phyloP scores from a whole-genome alignment of 1,284 basidiomycete species.

The Paramarasmius palmivorus region DNA sequence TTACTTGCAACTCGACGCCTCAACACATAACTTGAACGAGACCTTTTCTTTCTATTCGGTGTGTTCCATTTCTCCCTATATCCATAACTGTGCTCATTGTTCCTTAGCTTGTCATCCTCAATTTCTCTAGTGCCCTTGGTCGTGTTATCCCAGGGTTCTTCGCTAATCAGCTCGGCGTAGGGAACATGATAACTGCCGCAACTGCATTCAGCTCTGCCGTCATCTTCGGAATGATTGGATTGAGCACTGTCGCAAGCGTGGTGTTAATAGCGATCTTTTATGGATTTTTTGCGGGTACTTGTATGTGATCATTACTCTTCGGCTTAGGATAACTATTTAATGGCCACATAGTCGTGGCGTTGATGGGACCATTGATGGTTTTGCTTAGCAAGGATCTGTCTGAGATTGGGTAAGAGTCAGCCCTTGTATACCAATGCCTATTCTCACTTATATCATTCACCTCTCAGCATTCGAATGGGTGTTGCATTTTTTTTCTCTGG shows the following conservation, averaged over 20 bases:
- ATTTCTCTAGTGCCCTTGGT: conserved; percentile 27
- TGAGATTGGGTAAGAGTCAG: conserved; percentile 17
- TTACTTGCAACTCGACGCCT: conserved; percentile 31
- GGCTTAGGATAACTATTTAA: not conserved
- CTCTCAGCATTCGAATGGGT: not conserved
- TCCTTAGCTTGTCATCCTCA: conserved; percentile 32
- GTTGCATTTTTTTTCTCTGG: not conserved
- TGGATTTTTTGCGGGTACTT: conserved; percentile 28
- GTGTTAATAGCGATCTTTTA: conserved; percentile 29
- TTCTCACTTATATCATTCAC: not conserved
- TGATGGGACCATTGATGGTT: conserved; percentile 16
- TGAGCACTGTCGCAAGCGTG: conserved; percentile 21
- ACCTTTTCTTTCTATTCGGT: conserved; percentile 31
- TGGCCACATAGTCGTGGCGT: conserved; percentile 11
- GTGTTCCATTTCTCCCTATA: conserved; percentile 2
- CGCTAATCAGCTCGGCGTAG: conserved; percentile 23
- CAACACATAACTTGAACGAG: conserved; percentile 22
- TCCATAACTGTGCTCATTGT: not conserved
- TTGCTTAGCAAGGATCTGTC: conserved; percentile 12
- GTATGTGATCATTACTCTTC: conserved; percentile 15
- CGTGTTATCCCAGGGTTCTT: conserved; percentile 29
- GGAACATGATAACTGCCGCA: conserved; percentile 24
- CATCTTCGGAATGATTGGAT: conserved; percentile 30
- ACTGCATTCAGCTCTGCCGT: conserved; percentile 22
- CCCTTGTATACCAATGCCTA: not conserved